phyloP scores from a whole-genome alignment of 1,284 basidiomycete species.

The Cutaneotrichosporon dermatis region DNA sequence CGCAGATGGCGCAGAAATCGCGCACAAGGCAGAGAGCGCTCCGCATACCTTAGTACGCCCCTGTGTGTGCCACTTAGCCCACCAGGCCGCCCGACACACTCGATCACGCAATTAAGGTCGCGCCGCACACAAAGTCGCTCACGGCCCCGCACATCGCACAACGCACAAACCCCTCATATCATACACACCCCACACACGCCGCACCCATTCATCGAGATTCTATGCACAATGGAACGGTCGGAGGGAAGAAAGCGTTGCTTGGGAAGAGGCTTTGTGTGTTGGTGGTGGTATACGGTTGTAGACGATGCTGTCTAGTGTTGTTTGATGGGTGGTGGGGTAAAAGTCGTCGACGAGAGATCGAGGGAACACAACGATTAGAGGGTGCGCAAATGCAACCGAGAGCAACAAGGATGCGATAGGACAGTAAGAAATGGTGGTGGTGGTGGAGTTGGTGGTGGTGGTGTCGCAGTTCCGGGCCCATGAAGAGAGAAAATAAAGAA shows the following conservation, averaged over 20 bases:
- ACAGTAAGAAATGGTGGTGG: neutral
- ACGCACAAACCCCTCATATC: no score
- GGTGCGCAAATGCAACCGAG: conserved; percentile 6
- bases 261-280: neutral
- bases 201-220: conserved; percentile 8
- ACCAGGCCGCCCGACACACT: no score
- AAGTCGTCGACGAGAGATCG: neutral
- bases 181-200: neutral
- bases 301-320: neutral
- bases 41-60: no score
- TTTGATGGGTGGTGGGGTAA: neutral
- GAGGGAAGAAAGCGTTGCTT: neutral
- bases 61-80: no score
- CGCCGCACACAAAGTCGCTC: no score
- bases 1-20: no score
- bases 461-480: conserved; percentile 1
- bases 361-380: conserved; percentile 10
- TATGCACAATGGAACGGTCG: conserved; percentile 5
- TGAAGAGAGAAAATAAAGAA: conserved; percentile 4
- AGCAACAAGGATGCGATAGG: conserved; percentile 5
- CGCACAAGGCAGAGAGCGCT: no score
- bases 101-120: no score
- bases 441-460: no score
- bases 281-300: neutral
- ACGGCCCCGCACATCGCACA: no score